These are phyloP conservation scores for Lactarius hengduanensis DNA, from an alignment of 768 basidiomycete species.

Conservation along the genomic window DNA sequence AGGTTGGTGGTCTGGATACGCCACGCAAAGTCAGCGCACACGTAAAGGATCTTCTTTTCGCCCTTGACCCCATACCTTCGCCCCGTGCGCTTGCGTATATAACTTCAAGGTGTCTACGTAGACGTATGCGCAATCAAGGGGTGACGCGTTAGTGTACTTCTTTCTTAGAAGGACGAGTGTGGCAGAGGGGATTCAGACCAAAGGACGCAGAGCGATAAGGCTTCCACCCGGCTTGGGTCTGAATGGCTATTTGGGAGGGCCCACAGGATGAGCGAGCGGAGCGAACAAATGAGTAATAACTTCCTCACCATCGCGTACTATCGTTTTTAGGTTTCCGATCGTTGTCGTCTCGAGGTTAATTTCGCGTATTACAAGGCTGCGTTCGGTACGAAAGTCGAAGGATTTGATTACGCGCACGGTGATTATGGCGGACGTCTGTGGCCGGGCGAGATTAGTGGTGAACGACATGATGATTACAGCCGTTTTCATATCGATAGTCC, in stretches of 20 bases:
- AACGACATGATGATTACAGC: slow-evolving; percentile 35
- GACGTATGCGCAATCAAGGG: not conserved
- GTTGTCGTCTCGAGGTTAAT: slow-evolving; percentile 79
- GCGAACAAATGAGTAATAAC: too few relatives aligned
- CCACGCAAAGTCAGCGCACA: not conserved
- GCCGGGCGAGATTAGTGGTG: slow-evolving; percentile 67
- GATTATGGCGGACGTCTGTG: slow-evolving; percentile 75
- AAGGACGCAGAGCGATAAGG: slow-evolving; percentile 73
- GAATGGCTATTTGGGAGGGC: slow-evolving; percentile 51
- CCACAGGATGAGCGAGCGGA: too few relatives aligned
- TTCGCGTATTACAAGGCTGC: slow-evolving; percentile 78
- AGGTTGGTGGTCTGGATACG: slow-evolving; percentile 84
- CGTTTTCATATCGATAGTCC: too few relatives aligned
- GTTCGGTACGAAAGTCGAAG: slow-evolving; percentile 88
- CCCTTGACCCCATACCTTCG: slow-evolving; percentile 58
- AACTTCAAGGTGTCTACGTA: slow-evolving; percentile 85
- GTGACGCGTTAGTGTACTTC: not conserved
- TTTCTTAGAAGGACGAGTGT: not conserved
- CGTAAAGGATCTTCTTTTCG: not conserved
- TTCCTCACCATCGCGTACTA: slow-evolving; percentile 58
- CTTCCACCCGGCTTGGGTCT: slow-evolving; percentile 80
- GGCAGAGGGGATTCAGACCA: slow-evolving; percentile 45
- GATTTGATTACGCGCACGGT: slow-evolving; percentile 95
- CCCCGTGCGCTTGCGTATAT: slow-evolving; percentile 91
- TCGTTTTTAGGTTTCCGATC: slow-evolving; percentile 73